These are phyloP conservation scores for Pythium sp. DNA, from an alignment of 352 stramenopile species.

Conservation along the genomic window DNA sequence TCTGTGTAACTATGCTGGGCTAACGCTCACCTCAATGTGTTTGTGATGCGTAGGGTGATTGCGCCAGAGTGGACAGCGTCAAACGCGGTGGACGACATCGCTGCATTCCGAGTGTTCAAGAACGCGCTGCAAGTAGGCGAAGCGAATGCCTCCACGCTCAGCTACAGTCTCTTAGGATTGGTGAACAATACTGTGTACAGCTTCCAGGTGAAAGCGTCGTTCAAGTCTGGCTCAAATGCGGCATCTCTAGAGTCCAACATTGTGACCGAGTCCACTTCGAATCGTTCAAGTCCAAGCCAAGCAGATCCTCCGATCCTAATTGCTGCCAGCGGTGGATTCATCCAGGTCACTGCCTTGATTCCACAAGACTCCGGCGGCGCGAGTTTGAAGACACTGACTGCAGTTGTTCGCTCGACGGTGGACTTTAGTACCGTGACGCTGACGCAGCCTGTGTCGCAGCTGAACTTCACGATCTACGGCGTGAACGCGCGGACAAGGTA, in stretches of 20 bases:
- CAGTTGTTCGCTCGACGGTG: conserved; percentile 3
- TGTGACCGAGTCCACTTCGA: conserved; percentile 3
- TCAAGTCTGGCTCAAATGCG: background rate
- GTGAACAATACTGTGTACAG: conserved; percentile 13
- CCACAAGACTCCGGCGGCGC: conserved; percentile 9
- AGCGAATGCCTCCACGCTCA: background rate
- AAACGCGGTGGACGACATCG: conserved; percentile 8
- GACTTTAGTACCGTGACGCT: conserved; percentile 5
- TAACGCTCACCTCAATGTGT: too few species aligned
- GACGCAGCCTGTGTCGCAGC: background rate
- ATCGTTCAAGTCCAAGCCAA: conserved; percentile 1
- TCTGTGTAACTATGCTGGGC: background rate
- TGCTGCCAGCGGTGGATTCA: background rate
- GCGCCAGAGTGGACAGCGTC: conserved; percentile 4
- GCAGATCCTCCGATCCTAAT: background rate
- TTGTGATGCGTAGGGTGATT: conserved; percentile 8
- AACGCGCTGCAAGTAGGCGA: conserved; percentile 4
- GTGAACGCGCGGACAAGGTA: conserved; percentile 10
- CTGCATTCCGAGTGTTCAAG: conserved; percentile 9
- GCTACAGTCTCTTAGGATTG: conserved; percentile 10
- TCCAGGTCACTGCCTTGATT: background rate
- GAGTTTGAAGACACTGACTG: background rate
- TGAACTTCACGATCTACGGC: conserved; percentile 8
- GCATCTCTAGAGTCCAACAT: conserved; percentile 7
- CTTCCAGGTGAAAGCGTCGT: conserved; percentile 8